Conservation (phyloP, 176 grass and related monocot genomes). For the Avena eriantha region DNA sequence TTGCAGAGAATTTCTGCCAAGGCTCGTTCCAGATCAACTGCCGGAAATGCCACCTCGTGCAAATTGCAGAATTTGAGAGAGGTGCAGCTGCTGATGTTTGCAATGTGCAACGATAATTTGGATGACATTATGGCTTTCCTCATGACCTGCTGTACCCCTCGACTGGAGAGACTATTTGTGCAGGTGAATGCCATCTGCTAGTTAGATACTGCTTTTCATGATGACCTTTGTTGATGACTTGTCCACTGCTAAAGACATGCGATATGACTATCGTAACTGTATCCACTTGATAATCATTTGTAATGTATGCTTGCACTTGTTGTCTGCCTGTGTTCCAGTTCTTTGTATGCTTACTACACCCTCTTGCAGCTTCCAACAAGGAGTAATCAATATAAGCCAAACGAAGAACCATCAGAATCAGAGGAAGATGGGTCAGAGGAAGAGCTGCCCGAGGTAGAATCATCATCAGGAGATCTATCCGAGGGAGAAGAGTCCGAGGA, state of each 20-base stretch:
- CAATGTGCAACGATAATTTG: slow-evolving; percentile 44
- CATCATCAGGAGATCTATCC: not conserved
- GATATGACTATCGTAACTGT: not conserved
- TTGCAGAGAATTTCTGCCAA: slow-evolving; percentile 49
- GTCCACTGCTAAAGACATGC: not conserved
- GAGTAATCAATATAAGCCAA: not conserved
- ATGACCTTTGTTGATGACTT: not conserved
- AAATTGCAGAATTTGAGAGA: slow-evolving; percentile 59
- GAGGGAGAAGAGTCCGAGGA: not conserved
- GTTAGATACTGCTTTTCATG: not conserved
- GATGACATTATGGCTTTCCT: slow-evolving; percentile 52
- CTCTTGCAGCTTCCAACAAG: not conserved
- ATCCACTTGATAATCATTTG: not conserved
- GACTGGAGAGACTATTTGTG: slow-evolving; percentile 57
- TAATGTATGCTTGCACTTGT: not conserved
- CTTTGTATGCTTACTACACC: not conserved
- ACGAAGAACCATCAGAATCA: not conserved
- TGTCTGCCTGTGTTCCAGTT: not conserved
- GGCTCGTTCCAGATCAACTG: not conserved
- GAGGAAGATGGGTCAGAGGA: not conserved
- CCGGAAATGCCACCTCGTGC: slow-evolving; percentile 6
- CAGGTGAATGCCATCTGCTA: slow-evolving; percentile 40
- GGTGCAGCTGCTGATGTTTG: slow-evolving; percentile 56
- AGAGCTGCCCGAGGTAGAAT: not conserved
- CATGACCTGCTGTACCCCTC: slow-evolving; percentile 35